A percentile compares a stretch with the other conserved stretches of the same genome.
Conservation (phyloP, 805 yeast genomes). For the Kluyveromyces starmeri region DNA sequence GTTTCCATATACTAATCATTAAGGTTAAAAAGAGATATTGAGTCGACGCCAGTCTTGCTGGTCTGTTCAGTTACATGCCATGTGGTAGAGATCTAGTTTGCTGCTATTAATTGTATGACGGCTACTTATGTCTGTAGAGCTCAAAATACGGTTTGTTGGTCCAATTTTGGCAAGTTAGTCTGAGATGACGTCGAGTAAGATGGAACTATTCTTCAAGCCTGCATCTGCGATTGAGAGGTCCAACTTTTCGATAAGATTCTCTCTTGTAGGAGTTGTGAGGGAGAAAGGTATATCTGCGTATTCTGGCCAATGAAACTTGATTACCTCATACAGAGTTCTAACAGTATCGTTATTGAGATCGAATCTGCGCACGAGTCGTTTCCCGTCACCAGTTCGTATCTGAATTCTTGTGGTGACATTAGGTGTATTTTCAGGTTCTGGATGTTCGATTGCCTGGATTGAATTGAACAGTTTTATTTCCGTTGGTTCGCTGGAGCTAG, state of each 20-base stretch:
- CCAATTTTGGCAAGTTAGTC: background rate
- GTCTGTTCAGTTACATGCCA: too few species aligned
- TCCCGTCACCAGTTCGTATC: slow-evolving; percentile 83
- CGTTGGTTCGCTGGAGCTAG: slow-evolving; percentile 19
- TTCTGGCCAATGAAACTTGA: slow-evolving; percentile 49
- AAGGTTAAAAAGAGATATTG: too few species aligned
- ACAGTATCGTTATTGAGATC: slow-evolving; percentile 47
- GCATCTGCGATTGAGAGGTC: slow-evolving; percentile 59
- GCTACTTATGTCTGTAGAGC: too few species aligned
- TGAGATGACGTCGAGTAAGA: slow-evolving; percentile 51
- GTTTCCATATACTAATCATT: too few species aligned
- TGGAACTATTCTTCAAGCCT: slow-evolving; percentile 73
- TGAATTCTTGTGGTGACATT: slow-evolving; percentile 69
- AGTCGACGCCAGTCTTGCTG: too few species aligned
- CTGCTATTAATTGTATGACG: too few species aligned
- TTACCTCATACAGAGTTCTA: slow-evolving; percentile 48
- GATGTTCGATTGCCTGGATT: slow-evolving; percentile 42
- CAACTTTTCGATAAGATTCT: slow-evolving; percentile 45
- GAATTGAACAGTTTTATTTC: slow-evolving; percentile 39
- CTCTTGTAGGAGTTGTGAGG: slow-evolving; percentile 45
- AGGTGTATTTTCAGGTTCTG: slow-evolving; percentile 53
- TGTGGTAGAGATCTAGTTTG: too few species aligned
- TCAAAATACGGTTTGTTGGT: too few species aligned
- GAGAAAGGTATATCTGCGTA: slow-evolving; percentile 40
- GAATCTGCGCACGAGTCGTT: slow-evolving; percentile 67